Evolutionary conservation across 1,284 basidiomycete species (phyloP), one percentile per base, ranked within the genome.

Genomic region (Ganoderma leucocontextum): DNA sequence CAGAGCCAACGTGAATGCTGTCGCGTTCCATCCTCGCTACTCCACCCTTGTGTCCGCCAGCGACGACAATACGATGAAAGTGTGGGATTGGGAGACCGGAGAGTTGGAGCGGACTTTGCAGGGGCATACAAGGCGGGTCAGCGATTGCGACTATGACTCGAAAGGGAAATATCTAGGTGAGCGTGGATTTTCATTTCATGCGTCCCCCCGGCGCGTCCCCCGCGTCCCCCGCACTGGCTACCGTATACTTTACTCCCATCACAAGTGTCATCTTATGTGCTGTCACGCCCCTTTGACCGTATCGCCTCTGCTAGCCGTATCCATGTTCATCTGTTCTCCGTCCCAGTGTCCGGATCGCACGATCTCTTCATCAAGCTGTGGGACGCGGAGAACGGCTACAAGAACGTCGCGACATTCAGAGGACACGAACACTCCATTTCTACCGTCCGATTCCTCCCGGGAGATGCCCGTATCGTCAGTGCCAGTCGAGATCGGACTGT

Each of bases 1-100:
- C 74, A 83, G 91, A 60, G 81, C 84, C 39, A 86, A 78, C 82
- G 68, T 93, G 49, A 91, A 87, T 10, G 81, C 84, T 44, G 86
- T 93, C 41, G 83, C 87, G 0, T 94, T 94, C 75, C 92, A 94
- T 77, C 92, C 92, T 0, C 78, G 85, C 4, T 93, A 89, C 81
- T 89, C 86, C 47, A 82, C 87, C 5, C 70, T 93, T 6, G 91
- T 87, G 0, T 87, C 86, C 22, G 90, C 90, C 2, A 89, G 87
- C 69, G 53, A 57, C 4, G 53, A 57, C 25, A 57, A 35, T 17
- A 57, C 53, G 33, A 57, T 57, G 91, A 93, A 92, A 78, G 83
- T 93, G 19, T 94, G 91, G 91, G 92, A 94, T 75, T 94, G 91
- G 91, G 91, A 93, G 76, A 87, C 87, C 25, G 92, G 91, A 12